These are phyloP conservation scores for Neurospora terricola DNA, from an alignment of 495 filamentous ascomycete species.

Conservation along the genomic window DNA sequence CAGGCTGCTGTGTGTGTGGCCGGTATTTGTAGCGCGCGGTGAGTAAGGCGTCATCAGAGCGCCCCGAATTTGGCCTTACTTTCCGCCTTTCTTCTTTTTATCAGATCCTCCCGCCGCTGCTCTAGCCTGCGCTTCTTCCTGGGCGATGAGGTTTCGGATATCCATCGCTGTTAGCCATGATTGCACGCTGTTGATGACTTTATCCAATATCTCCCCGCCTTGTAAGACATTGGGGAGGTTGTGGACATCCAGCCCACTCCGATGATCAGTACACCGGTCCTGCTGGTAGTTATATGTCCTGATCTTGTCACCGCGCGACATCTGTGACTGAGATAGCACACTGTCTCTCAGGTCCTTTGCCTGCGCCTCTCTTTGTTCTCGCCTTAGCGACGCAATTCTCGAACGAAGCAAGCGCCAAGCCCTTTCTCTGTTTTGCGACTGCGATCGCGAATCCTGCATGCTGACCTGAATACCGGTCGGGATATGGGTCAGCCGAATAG, in stretches of 20 bases:
- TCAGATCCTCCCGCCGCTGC: constrained; percentile 1
- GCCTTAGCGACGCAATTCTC: constrained; percentile 65
- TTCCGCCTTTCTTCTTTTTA: constrained; percentile 22
- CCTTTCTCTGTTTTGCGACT: constrained; percentile 73
- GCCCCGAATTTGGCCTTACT: constrained; percentile 9
- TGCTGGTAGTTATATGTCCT: constrained; percentile 93
- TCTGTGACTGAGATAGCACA: constrained; percentile 65
- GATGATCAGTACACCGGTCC: constrained; percentile 88
- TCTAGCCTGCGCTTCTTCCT: constrained; percentile 31
- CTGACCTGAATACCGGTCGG: constrained; percentile 77
- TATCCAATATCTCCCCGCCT: constrained; percentile 60
- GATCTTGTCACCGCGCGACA: constrained; percentile 86
- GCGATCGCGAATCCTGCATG: constrained; percentile 90
- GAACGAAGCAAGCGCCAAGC: constrained; percentile 82
- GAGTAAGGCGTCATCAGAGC: neutral
- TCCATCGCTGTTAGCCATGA: constrained; percentile 72
- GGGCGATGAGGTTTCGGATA: constrained; percentile 52
- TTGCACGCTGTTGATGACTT: constrained; percentile 70
- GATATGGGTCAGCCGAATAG: constrained; percentile 84
- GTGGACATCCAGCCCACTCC: constrained; percentile 71
- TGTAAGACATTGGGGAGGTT: constrained; percentile 73
- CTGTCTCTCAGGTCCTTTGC: constrained; percentile 61
- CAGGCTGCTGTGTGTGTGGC: neutral
- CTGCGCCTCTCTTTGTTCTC: constrained; percentile 80
- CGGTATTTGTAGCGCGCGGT: neutral